Evolutionary conservation across 2,329 filamentous ascomycete species (phyloP).

Genomic region (Aspergillus niger): DNA sequence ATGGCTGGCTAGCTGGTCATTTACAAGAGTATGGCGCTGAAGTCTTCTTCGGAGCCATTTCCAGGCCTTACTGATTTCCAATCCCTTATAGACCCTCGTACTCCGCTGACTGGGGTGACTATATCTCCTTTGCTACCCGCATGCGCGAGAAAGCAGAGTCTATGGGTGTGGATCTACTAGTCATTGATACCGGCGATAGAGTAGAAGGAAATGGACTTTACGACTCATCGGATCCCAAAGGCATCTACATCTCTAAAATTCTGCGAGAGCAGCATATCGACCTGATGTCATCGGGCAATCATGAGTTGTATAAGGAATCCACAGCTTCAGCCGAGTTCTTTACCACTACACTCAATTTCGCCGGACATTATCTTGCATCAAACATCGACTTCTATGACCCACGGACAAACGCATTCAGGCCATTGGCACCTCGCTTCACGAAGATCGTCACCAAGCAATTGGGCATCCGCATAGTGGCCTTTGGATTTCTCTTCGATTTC

Average conservation of each 20-base stretch:
- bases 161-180: constrained; percentile 77
- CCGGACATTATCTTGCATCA: constrained; percentile 78
- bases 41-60: background rate
- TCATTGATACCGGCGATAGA: constrained; percentile 93
- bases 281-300: constrained; percentile 84
- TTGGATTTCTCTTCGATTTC: constrained; percentile 96
- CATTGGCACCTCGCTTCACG: constrained; percentile 78
- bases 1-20: constrained; percentile 95
- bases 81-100: constrained; percentile 69
- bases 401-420: constrained; percentile 67
- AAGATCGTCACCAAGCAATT: constrained; percentile 92
- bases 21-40: constrained; percentile 70
- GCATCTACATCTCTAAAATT: constrained; percentile 84
- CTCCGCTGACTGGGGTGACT: constrained; percentile 96
- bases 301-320: constrained; percentile 84
- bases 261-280: constrained; percentile 81
- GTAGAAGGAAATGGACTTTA: constrained; percentile 95
- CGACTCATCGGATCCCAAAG: constrained; percentile 84
- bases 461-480: constrained; percentile 78
- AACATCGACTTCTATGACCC: constrained; percentile 87
- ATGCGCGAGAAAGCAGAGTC: constrained; percentile 77
- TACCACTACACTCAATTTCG: constrained; percentile 80
- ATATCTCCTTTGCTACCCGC: constrained; percentile 86
- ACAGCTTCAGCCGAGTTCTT: constrained; percentile 77
- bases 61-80: constrained; percentile 19